These are phyloP conservation scores for Paramecium caudatum DNA, from an alignment of 73 alveolate species.

Conservation along the genomic window DNA sequence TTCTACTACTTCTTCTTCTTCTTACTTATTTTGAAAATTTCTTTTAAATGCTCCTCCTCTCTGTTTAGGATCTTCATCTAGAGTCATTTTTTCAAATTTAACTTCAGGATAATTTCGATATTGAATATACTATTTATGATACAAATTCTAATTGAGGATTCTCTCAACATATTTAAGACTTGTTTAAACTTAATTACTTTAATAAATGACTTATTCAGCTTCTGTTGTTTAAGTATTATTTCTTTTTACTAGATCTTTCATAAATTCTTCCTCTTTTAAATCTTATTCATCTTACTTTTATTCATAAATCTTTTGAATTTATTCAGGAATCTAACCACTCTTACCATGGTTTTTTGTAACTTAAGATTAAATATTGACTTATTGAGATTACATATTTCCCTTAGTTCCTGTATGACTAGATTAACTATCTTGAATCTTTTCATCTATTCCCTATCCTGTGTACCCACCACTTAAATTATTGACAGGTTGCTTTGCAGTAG, in stretches of 20 bases:
- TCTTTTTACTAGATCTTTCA: conserved; percentile 40
- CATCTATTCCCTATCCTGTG: conserved; percentile 47
- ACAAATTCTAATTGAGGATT: conserved; percentile 94
- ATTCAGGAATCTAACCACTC: conserved; percentile 53
- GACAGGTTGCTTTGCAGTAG: conserved; percentile 4
- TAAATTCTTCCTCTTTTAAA: conserved; percentile 32
- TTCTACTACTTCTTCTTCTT: conserved; percentile 86
- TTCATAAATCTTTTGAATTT: conserved; percentile 39
- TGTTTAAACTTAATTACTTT: conserved; percentile 54
- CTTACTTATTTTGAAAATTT: conserved; percentile 86
- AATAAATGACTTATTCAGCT: conserved; percentile 66
- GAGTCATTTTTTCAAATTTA: conserved; percentile 81
- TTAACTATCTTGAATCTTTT: background rate
- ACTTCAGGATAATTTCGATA: conserved; percentile 98
- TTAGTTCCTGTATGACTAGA: conserved; percentile 73
- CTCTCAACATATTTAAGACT: conserved; percentile 93
- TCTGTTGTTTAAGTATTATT: conserved; percentile 14
- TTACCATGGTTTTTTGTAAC: conserved; percentile 74
- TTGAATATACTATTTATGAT: conserved; percentile 95
- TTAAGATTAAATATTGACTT: background rate
- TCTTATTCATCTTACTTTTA: conserved; percentile 61
- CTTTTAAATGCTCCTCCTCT: conserved; percentile 75
- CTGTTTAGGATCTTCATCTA: conserved; percentile 81
- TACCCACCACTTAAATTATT: conserved; percentile 65
- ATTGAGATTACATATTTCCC: conserved; percentile 39